These are phyloP conservation scores for Metschnikowia henanensis DNA, from an alignment of 805 yeast species.

Conservation along the genomic window DNA sequence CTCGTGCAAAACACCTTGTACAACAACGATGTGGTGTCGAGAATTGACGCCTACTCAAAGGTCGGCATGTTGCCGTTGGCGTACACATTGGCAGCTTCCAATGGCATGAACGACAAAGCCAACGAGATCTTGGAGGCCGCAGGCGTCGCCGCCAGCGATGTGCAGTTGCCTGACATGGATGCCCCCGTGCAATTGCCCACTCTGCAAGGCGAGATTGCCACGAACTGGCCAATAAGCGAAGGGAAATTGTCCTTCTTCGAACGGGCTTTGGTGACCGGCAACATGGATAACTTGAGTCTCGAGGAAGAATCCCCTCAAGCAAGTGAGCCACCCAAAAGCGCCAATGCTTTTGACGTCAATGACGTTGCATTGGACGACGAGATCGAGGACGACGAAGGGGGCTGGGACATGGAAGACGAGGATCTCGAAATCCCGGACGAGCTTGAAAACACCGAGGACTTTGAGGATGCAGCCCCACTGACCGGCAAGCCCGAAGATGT, in stretches of 20 bases:
- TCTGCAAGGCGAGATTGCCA: conserved; percentile 45
- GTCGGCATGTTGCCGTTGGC: conserved; percentile 88
- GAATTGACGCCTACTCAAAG: conserved; percentile 70
- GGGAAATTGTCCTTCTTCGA: conserved; percentile 80
- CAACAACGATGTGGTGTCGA: conserved; percentile 69
- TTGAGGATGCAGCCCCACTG: conserved; percentile 10
- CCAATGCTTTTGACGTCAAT: conserved; percentile 17
- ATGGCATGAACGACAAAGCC: conserved; percentile 78
- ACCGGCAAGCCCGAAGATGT: conserved; percentile 18
- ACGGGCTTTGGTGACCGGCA: conserved; percentile 71
- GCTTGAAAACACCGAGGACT: conserved; percentile 28
- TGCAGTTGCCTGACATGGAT: conserved; percentile 60
- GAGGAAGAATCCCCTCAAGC: conserved; percentile 32
- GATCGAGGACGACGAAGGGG: conserved; percentile 61
- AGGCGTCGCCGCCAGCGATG: conserved; percentile 60
- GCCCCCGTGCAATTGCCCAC: conserved; percentile 44
- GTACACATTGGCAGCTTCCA: conserved; percentile 86
- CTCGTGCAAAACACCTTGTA: conserved; percentile 82
- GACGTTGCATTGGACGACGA: conserved; percentile 25
- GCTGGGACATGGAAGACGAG: conserved; percentile 83
- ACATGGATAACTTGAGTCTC: conserved; percentile 62
- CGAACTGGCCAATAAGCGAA: conserved; percentile 82
- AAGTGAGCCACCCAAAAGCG: background rate
- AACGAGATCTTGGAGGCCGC: conserved; percentile 68
- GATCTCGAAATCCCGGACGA: conserved; percentile 59